Percentiles rank a stretch among this genome's conserved stretches.
phyloP scores from a whole-genome alignment of 768 basidiomycete species.

The Mrakia blollopis region DNA sequence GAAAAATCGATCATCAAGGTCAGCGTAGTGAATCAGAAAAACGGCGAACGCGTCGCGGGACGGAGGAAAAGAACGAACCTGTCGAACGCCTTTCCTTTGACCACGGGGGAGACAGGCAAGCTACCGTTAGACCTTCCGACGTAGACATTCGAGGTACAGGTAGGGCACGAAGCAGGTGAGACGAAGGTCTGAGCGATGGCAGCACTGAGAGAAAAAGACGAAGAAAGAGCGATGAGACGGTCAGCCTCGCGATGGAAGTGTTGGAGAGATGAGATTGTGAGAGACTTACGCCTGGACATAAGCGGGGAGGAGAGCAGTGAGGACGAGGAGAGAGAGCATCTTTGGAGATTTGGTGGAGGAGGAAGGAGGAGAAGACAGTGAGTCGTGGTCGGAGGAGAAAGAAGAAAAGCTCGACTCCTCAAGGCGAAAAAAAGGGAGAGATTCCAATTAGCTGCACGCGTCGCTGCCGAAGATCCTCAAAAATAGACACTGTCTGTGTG shows the following conservation, averaged over 20 bases:
- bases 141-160: constrained; percentile 45
- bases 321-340: neutral
- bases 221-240: neutral
- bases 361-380: neutral
- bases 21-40: no score
- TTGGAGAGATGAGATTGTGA: neutral
- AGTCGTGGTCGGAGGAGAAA: neutral
- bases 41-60: neutral
- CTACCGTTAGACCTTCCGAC: constrained; percentile 49
- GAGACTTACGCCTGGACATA: constrained; percentile 24
- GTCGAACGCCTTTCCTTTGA: constrained; percentile 45
- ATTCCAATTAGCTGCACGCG: neutral
- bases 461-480: neutral
- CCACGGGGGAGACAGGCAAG: constrained; percentile 46
- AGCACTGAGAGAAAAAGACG: neutral
- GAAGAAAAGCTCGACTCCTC: neutral
- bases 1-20: no score
- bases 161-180: constrained; percentile 41
- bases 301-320: neutral
- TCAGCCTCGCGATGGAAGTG: neutral
- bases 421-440: neutral
- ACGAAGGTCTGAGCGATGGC: constrained; percentile 40
- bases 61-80: neutral
- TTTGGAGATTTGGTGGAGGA: neutral
- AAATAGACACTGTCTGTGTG: neutral